Evolutionary conservation across 2,329 filamentous ascomycete genomes (phyloP).

Genomic region (Aureobasidium sp.): DNA sequence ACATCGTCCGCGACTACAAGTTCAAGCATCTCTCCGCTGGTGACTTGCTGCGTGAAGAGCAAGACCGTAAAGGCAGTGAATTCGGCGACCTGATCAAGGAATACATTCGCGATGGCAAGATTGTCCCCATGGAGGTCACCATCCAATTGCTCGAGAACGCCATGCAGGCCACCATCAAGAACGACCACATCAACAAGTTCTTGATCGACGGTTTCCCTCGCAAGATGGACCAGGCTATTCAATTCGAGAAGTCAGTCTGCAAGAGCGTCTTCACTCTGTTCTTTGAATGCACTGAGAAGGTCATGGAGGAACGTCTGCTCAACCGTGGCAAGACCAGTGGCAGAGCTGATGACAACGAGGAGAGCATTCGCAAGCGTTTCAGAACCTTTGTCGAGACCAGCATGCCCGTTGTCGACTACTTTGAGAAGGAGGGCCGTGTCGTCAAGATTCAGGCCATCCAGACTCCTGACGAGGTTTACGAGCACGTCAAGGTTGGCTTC

Average conservation of each 20-base stretch:
- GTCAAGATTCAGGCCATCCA: conserved; percentile 69
- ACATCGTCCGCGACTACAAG: conserved; percentile 76
- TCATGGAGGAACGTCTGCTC: conserved; percentile 76
- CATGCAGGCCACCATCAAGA: conserved; percentile 62
- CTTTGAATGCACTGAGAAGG: conserved; percentile 83
- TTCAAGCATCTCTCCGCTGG: conserved; percentile 92
- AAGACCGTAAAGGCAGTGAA: conserved; percentile 73
- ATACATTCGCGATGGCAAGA: conserved; percentile 88
- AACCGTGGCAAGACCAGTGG: conserved; percentile 91
- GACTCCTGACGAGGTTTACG: conserved; percentile 56
- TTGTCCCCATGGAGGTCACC: conserved; percentile 98
- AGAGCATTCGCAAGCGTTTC: conserved; percentile 95
- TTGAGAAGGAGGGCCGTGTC: conserved; percentile 65
- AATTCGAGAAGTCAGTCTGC: conserved; percentile 86
- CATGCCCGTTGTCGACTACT: conserved; percentile 93
- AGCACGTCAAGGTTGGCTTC: conserved; percentile 42
- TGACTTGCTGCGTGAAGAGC: conserved; percentile 87
- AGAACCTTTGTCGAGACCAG: conserved; percentile 88
- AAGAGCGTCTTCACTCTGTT: conserved; percentile 80
- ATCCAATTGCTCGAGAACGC: conserved; percentile 89
- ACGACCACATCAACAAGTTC: conserved; percentile 59
- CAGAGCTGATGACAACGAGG: conserved; percentile 84
- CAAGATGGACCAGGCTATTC: conserved; percentile 92
- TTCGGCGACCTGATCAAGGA: conserved; percentile 89
- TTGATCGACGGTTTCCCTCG: conserved; percentile 77